These are phyloP conservation scores for Populus deltoides DNA, from an alignment of 345 rosid genomes.

Conservation along the genomic window DNA sequence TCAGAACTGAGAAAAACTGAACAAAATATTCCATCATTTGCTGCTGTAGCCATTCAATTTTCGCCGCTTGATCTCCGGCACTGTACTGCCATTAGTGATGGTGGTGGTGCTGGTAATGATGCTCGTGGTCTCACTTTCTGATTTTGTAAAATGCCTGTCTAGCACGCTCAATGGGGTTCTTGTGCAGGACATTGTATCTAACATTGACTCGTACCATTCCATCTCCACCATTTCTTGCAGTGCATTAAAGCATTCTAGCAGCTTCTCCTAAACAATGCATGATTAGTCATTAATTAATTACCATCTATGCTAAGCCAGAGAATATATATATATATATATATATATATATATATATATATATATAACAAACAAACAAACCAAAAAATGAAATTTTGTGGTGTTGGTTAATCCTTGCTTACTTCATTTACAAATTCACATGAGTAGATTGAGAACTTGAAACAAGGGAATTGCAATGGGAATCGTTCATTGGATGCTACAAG, in stretches of 20 bases:
- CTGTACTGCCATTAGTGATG: conserved; percentile 4
- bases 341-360: neutral
- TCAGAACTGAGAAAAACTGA: neutral
- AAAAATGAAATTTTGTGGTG: neutral
- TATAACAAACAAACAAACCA: neutral
- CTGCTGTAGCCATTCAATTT: conserved; percentile 20
- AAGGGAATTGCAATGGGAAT: conserved; percentile 46
- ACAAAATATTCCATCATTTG: conserved; percentile 13
- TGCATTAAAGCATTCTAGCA: conserved; percentile 37
- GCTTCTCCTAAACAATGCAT: conserved; percentile 33
- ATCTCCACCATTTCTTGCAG: conserved; percentile 42
- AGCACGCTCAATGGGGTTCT: conserved; percentile 47
- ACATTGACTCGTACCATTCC: conserved; percentile 15
- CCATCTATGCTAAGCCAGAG: neutral
- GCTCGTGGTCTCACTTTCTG: conserved; percentile 33
- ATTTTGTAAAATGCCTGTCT: conserved; percentile 35
- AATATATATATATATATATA: neutral
- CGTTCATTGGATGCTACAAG: conserved; percentile 52
- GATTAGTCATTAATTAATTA: neutral
- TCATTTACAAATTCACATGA: conserved; percentile 36
- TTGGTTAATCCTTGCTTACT: conserved; percentile 29
- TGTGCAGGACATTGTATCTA: conserved; percentile 34
- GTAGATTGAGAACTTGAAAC: conserved; percentile 36
- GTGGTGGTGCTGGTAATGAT: conserved; percentile 9
- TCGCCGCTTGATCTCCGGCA: conserved; percentile 30